phyloP scores from a whole-genome alignment of 2,329 filamentous ascomycete genomes.

The Pseudophaeomoniella oleicola region DNA sequence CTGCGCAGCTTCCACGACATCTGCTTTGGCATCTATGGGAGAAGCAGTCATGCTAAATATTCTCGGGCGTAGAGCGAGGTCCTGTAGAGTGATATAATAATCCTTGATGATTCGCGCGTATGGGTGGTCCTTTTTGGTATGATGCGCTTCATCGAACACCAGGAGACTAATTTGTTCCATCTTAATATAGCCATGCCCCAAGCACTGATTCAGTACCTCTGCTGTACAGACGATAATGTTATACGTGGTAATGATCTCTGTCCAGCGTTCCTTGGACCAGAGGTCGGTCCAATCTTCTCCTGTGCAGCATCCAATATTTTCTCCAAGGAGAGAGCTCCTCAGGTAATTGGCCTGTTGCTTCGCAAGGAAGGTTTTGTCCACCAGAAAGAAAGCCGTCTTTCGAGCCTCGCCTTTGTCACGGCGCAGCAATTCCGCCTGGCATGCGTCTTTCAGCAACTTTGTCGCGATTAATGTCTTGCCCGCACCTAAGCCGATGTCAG shows the following conservation, averaged over 20 bases:
- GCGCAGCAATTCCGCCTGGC: slow-evolving; percentile 63
- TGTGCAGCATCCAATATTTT: slow-evolving; percentile 58
- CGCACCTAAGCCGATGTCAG: slow-evolving; percentile 41
- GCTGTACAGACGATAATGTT: slow-evolving; percentile 89
- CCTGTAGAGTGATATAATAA: slow-evolving; percentile 48
- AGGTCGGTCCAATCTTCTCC: slow-evolving; percentile 52
- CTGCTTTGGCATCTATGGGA: slow-evolving; percentile 68
- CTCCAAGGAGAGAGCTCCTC: slow-evolving; percentile 57
- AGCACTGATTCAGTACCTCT: slow-evolving; percentile 65
- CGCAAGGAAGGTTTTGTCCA: slow-evolving; percentile 61
- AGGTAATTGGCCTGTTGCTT: slow-evolving; percentile 81
- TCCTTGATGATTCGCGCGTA: slow-evolving; percentile 84
- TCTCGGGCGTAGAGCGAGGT: slow-evolving; percentile 43
- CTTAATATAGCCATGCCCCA: slow-evolving; percentile 62
- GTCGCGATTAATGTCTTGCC: slow-evolving; percentile 96
- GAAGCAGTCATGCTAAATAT: slow-evolving; percentile 97
- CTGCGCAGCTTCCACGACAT: slow-evolving; percentile 54
- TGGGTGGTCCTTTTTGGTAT: slow-evolving; percentile 84
- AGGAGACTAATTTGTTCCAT: slow-evolving; percentile 80
- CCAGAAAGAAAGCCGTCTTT: slow-evolving; percentile 73
- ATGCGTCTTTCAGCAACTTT: slow-evolving; percentile 59
- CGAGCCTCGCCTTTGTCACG: slow-evolving; percentile 44
- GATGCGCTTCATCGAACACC: slow-evolving; percentile 92
- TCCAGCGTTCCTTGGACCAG: slow-evolving; percentile 47
- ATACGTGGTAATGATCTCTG: slow-evolving; percentile 43